phyloP scores from a whole-genome alignment of 192 early-diverging fungal species.

The Powellomyces hirtus region DNA sequence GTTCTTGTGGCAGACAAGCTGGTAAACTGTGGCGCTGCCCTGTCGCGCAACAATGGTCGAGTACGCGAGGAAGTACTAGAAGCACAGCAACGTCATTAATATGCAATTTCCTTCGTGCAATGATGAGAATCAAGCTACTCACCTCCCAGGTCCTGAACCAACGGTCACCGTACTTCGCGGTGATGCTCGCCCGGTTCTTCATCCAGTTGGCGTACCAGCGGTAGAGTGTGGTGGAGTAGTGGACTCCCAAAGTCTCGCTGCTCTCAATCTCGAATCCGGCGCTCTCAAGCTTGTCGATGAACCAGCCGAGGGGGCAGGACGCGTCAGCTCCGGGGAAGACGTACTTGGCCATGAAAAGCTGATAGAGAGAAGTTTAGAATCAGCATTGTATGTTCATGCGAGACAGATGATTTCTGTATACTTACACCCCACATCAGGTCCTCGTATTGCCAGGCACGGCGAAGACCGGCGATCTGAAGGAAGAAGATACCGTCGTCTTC shows the following conservation, averaged over 20 bases:
- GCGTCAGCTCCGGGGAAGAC: constrained; percentile 99
- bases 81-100: background rate
- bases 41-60: constrained; percentile 94
- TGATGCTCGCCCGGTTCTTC: constrained; percentile 83
- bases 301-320: constrained; percentile 94
- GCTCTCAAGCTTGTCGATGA: constrained; percentile 86
- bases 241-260: constrained; percentile 89
- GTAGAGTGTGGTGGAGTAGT: constrained; percentile 94
- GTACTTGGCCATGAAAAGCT: constrained; percentile 98
- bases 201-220: constrained; percentile 99
- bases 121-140: background rate
- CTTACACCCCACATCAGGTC: constrained; percentile 79
- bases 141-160: constrained; percentile 96
- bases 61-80: constrained; percentile 89
- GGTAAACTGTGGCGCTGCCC: constrained; percentile 95
- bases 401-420: background rate
- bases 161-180: constrained; percentile 81
- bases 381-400: background rate
- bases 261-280: constrained; percentile 91
- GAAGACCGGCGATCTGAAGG: constrained; percentile 96
- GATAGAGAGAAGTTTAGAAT: background rate
- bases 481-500: constrained; percentile 98
- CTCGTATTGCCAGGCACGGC: constrained; percentile 77
- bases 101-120: background rate
- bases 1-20: constrained; percentile 97